Evolutionary conservation across 2,329 filamentous ascomycete genomes (phyloP).

Genomic region (Pseudopyricularia cyperi): DNA sequence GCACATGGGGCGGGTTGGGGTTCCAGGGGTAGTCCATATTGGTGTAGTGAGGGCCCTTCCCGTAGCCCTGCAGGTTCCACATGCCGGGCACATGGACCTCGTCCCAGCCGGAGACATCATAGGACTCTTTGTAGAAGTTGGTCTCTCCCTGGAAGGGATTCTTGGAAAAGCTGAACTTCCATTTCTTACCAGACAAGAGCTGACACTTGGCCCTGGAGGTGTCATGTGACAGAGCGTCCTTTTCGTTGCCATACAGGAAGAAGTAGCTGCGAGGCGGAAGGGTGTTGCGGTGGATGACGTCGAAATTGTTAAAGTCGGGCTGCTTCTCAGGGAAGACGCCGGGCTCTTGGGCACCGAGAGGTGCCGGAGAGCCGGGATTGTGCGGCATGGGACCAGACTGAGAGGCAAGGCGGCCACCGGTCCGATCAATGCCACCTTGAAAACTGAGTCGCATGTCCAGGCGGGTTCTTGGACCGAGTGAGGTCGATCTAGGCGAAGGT

Average conservation of each 20-base stretch:
- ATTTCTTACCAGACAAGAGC: slow-evolving; percentile 13
- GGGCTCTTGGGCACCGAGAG: not conserved
- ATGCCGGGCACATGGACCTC: slow-evolving; percentile 50
- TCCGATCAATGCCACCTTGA: not conserved
- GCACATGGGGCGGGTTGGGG: slow-evolving; percentile 51
- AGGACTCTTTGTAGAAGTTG: slow-evolving; percentile 22
- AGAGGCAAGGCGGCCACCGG: not conserved
- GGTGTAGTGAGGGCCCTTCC: slow-evolving; percentile 52
- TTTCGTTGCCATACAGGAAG: slow-evolving; percentile 34
- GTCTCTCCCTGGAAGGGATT: slow-evolving; percentile 31
- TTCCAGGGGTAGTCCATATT: slow-evolving; percentile 57
- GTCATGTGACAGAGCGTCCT: slow-evolving; percentile 32
- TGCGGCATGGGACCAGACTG: not conserved
- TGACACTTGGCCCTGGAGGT: slow-evolving; percentile 10
- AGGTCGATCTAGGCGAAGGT: not conserved
- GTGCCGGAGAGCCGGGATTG: not conserved
- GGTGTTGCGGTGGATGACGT: slow-evolving; percentile 46
- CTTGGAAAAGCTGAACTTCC: slow-evolving; percentile 36
- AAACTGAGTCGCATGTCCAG: slow-evolving; percentile 1
- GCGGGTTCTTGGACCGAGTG: not conserved
- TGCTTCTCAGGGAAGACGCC: not conserved
- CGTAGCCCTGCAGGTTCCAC: slow-evolving; percentile 60
- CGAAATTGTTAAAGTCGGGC: slow-evolving; percentile 50
- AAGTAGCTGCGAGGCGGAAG: slow-evolving; percentile 44
- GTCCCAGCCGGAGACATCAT: slow-evolving; percentile 27